Conservation (phyloP, 2,329 filamentous ascomycete genomes). For the Cladosporium sp. region DNA sequence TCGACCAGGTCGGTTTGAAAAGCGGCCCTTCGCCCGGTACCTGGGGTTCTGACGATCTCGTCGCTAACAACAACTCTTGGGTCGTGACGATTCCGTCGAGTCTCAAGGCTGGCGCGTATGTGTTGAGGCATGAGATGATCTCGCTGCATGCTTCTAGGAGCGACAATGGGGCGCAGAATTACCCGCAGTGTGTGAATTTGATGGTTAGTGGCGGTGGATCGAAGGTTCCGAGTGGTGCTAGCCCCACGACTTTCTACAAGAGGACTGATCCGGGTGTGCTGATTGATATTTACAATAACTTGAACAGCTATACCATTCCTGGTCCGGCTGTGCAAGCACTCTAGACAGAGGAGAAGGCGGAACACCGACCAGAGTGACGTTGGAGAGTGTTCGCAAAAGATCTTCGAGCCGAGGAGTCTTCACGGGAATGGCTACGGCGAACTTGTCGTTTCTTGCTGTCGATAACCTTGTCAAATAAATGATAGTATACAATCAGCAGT, state of each 20-base stretch:
- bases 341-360: background rate
- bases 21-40: conserved; percentile 40
- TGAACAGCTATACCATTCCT: conserved; percentile 47
- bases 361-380: too few species aligned
- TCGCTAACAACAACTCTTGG: conserved; percentile 47
- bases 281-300: conserved; percentile 55
- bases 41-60: conserved; percentile 55
- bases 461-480: too few species aligned
- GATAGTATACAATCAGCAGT: too few species aligned
- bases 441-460: too few species aligned
- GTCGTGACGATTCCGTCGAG: conserved; percentile 41
- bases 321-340: conserved; percentile 37
- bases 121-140: conserved; percentile 52
- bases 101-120: conserved; percentile 47
- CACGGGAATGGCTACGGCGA: too few species aligned
- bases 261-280: conserved; percentile 54
- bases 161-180: conserved; percentile 48
- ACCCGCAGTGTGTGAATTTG: conserved; percentile 45
- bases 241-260: conserved; percentile 56
- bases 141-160: conserved; percentile 44
- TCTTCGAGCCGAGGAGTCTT: too few species aligned
- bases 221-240: conserved; percentile 45
- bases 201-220: conserved; percentile 35
- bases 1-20: conserved; percentile 53
- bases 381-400: too few species aligned